Evolutionary conservation across 2,329 filamentous ascomycete species (phyloP).

Genomic region (Beauveria australis): DNA sequence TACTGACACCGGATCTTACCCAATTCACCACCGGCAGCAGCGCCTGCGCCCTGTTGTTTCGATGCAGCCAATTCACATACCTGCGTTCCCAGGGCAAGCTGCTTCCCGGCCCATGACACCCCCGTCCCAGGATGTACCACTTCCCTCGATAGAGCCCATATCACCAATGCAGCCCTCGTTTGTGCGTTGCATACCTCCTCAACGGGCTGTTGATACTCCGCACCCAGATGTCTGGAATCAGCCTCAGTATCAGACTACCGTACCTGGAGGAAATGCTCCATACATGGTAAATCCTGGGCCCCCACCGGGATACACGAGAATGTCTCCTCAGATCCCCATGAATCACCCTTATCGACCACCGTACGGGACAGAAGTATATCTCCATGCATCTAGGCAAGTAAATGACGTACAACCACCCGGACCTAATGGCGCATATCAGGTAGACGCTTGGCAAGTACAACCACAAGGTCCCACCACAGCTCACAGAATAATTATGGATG

Average conservation of each 20-base stretch:
- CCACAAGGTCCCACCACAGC: slow-evolving; percentile 15
- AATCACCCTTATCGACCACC: neutral
- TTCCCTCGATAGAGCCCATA: slow-evolving; percentile 38
- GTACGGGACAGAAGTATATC: neutral
- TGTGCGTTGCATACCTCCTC: slow-evolving; percentile 25
- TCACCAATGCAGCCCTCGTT: slow-evolving; percentile 30
- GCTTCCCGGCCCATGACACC: slow-evolving; percentile 5
- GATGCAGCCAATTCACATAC: neutral
- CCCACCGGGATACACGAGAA: neutral
- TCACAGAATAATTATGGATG: slow-evolving; percentile 24
- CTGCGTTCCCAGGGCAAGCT: neutral
- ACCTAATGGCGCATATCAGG: neutral
- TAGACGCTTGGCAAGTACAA: slow-evolving; percentile 8
- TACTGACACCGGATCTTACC: neutral
- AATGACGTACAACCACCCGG: slow-evolving; percentile 2
- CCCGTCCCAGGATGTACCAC: slow-evolving; percentile 32
- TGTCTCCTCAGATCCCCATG: neutral
- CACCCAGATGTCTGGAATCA: neutral
- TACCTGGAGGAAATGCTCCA: neutral
- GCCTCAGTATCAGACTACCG: neutral
- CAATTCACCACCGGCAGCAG: neutral
- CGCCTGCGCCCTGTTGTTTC: neutral
- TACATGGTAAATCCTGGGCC: neutral
- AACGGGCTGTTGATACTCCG: slow-evolving; percentile 17
- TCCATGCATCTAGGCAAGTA: neutral